These are phyloP conservation scores for Pascua guehoae DNA, from an alignment of 1,284 basidiomycete genomes.

Conservation along the genomic window DNA sequence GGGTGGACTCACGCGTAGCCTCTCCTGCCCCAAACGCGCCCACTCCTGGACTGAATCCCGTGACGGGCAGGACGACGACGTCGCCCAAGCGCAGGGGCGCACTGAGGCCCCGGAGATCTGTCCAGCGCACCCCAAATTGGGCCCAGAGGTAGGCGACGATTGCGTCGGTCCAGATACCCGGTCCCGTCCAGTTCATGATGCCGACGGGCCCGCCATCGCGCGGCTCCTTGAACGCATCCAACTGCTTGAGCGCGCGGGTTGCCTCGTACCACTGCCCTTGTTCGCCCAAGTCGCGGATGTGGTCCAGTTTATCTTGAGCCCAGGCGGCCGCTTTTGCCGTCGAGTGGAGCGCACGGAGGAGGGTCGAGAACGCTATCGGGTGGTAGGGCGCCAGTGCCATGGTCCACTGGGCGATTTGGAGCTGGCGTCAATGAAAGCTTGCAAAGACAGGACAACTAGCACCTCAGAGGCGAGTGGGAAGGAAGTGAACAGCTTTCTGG, in stretches of 20 bases:
- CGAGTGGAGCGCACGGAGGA: constrained; percentile 38
- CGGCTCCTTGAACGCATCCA: constrained; percentile 26
- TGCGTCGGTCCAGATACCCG: constrained; percentile 48
- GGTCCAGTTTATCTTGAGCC: constrained; percentile 22
- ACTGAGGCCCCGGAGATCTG: constrained; percentile 36
- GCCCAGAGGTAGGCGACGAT: constrained; percentile 41
- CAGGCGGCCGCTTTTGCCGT: constrained; percentile 39
- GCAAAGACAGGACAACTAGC: neutral
- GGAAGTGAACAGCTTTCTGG: too few relatives aligned
- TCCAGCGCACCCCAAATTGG: constrained; percentile 42
- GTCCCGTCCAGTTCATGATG: constrained; percentile 49
- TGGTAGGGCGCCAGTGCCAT: constrained; percentile 42
- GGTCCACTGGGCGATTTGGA: constrained; percentile 52
- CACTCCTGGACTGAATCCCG: constrained; percentile 49
- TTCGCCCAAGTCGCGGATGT: constrained; percentile 20
- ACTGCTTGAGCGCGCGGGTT: neutral
- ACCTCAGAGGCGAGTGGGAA: too few relatives aligned
- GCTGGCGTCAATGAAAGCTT: constrained; percentile 15
- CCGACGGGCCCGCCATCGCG: constrained; percentile 42
- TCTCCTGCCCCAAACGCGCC: constrained; percentile 44
- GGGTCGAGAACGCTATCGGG: constrained; percentile 40
- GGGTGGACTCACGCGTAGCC: constrained; percentile 25
- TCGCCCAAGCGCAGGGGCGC: constrained; percentile 47
- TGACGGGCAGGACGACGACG: constrained; percentile 47
- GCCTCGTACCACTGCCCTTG: constrained; percentile 27